Evolutionary conservation across 176 grass and related monocot species (phyloP), one percentile per base, ranked within the genome.

Genomic region (Lolium rigidum): DNA sequence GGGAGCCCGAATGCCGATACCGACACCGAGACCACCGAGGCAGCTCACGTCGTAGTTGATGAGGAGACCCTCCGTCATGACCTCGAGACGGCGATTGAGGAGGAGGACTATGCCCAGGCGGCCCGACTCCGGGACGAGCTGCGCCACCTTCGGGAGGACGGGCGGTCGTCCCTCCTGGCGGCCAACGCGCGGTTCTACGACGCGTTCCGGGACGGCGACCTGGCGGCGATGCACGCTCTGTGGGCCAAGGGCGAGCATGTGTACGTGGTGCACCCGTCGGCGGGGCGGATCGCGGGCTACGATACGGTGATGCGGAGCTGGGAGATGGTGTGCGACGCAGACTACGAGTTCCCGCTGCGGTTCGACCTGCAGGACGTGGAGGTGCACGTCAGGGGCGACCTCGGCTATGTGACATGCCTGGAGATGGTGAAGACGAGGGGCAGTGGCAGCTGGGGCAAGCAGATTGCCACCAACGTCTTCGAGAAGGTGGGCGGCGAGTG

Each of bases 281-380:
- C 93, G 9, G 88, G 91, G 7, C 44, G 87, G 56, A 95, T 98
- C 57, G 82, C 90, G 0, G 91, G 93, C 11, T 91, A 95, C 60
- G 95, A 98, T n/a, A 75, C 90, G 81, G 95, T 95, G 50, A 95
- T 94, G 93, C 89, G 80, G 86, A 95, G 95, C 82, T 95, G 95
- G 95, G 95, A 98, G 84, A 87, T 92, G 67, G 95, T 98, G 50
- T 95, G 85, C 3, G 84, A 74, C 20, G 80, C 90, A 1, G 95
- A 88, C 35, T 83, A 92, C 16, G 95, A 98, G 76, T 98, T 98
- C 82, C 95, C 95, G 10, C 84, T 98, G 11, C 90, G 86, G 58
- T 90, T 95, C 39, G 95, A 98, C 82, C 88, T 98, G 66, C 89
- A 90, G 82, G 87, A 93, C 75, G 80, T 98, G 6, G 95, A 90